These are phyloP conservation scores for Hypoxylon trugodes DNA, from an alignment of 495 filamentous ascomycete genomes.

Conservation along the genomic window DNA sequence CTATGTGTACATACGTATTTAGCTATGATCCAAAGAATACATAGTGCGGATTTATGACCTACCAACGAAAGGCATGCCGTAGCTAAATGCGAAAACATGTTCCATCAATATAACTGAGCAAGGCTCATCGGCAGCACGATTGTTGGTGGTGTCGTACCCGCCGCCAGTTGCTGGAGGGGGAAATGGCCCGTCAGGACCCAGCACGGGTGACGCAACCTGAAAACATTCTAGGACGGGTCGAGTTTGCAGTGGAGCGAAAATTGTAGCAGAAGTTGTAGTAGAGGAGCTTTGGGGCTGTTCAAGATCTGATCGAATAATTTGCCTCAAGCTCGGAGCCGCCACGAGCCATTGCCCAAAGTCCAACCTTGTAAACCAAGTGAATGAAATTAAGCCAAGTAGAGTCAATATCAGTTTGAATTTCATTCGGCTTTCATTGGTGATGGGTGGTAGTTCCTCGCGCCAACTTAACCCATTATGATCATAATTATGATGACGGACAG, in stretches of 20 bases:
- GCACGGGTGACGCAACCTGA: conserved; percentile 71
- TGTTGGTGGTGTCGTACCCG: conserved; percentile 10
- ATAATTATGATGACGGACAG: neutral
- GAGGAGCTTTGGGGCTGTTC: conserved; percentile 4
- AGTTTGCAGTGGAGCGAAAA: conserved; percentile 16
- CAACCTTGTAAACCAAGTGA: conserved; percentile 5
- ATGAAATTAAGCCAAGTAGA: conserved; percentile 11
- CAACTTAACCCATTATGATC: neutral
- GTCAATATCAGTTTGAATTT: neutral
- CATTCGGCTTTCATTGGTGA: neutral
- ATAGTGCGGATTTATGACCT: conserved; percentile 46
- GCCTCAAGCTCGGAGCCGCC: neutral
- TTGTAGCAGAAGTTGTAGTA: neutral
- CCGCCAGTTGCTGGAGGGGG: conserved; percentile 43
- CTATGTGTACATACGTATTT: too few relatives aligned
- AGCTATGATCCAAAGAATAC: too few relatives aligned
- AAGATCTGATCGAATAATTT: conserved; percentile 5
- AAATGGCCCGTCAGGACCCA: conserved; percentile 48
- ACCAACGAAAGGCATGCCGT: conserved; percentile 83
- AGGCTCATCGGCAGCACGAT: conserved; percentile 37
- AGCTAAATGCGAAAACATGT: conserved; percentile 78
- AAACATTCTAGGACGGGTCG: conserved; percentile 63
- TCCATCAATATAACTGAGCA: conserved; percentile 73
- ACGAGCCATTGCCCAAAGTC: neutral
- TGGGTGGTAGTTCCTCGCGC: neutral